Percentiles rank a stretch among this genome's conserved stretches.
Evolutionary conservation across 495 filamentous ascomycete species (phyloP).

Genomic region (Mytilinidion resinicola): DNA sequence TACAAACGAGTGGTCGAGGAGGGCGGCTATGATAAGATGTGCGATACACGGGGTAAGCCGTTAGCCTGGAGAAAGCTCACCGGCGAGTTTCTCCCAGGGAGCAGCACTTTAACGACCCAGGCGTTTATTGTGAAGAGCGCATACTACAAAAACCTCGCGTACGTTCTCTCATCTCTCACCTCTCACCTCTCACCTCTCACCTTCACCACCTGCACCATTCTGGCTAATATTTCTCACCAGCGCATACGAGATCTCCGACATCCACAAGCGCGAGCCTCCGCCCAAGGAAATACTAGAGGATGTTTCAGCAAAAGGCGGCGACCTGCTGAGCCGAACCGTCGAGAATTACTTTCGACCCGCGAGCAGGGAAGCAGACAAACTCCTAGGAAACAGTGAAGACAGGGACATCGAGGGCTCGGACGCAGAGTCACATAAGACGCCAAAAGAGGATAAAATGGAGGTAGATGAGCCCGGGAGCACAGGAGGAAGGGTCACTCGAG

Average conservation of each 20-base stretch:
- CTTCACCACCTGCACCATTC: neutral
- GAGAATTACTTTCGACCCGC: slow-evolving; percentile 57
- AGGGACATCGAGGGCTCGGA: slow-evolving; percentile 37
- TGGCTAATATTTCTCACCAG: slow-evolving; percentile 30
- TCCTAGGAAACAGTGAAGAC: slow-evolving; percentile 28
- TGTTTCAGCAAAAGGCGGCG: slow-evolving; percentile 65
- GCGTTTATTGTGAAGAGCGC: slow-evolving; percentile 72
- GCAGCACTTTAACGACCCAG: slow-evolving; percentile 59
- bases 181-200: neutral
- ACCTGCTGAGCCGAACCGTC: slow-evolving; percentile 65
- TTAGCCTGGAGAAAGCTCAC: slow-evolving; percentile 71
- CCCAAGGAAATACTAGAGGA: slow-evolving; percentile 77
- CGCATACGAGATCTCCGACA: slow-evolving; percentile 70
- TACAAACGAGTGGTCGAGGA: slow-evolving; percentile 62
- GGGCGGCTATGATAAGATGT: slow-evolving; percentile 74
- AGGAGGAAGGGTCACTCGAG: slow-evolving; percentile 57
- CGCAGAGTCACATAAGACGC: slow-evolving; percentile 52
- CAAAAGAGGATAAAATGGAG: slow-evolving; percentile 53
- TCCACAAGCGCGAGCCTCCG: slow-evolving; percentile 67
- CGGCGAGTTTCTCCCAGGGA: slow-evolving; percentile 54
- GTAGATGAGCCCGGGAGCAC: slow-evolving; percentile 54
- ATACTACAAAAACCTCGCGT: slow-evolving; percentile 77
- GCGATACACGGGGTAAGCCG: slow-evolving; percentile 60
- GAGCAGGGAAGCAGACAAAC: slow-evolving; percentile 33
- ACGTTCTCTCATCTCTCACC: slow-evolving; percentile 5